phyloP scores from a whole-genome alignment of 2,329 filamentous ascomycete genomes.

The Stachybotrys elegans region DNA sequence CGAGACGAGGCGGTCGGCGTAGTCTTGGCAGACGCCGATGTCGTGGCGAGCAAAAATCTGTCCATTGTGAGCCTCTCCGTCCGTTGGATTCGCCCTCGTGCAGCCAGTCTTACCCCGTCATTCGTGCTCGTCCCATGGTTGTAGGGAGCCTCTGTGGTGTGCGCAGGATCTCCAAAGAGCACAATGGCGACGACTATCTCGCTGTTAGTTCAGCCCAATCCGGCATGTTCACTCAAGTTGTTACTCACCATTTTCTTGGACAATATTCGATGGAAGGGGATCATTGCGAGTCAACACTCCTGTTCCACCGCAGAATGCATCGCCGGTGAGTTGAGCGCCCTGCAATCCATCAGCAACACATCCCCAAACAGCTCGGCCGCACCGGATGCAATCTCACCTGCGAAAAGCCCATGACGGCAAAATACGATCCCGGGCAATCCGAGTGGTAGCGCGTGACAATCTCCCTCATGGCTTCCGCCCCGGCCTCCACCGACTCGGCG shows the following conservation, averaged over 20 bases:
- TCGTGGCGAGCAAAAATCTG: conserved; percentile 31
- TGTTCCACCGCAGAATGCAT: conserved; percentile 32
- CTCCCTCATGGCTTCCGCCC: conserved; percentile 23
- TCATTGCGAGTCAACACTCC: conserved; percentile 19
- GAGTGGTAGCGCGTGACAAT: conserved; percentile 25
- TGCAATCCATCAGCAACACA: conserved; percentile 9
- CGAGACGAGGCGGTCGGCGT: conserved; percentile 29
- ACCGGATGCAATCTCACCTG: conserved; percentile 20
- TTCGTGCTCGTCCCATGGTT: conserved; percentile 29
- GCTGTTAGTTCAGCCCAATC: neutral
- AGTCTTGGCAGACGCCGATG: conserved; percentile 34
- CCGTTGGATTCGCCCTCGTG: neutral
- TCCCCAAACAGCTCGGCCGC: neutral
- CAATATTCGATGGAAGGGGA: conserved; percentile 18
- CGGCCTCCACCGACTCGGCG: conserved; percentile 26
- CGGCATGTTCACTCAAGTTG: neutral
- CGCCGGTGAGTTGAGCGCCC: conserved; percentile 33
- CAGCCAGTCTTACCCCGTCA: conserved; percentile 27
- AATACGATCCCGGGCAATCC: conserved; percentile 31
- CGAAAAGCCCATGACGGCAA: conserved; percentile 37
- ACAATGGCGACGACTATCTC: conserved; percentile 33
- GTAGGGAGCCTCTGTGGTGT: conserved; percentile 29
- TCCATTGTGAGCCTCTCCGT: neutral
- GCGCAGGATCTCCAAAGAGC: conserved; percentile 36
- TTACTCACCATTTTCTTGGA: conserved; percentile 28